phyloP scores from a whole-genome alignment of 2,329 filamentous ascomycete genomes.

The Diaporthe nobilis region DNA sequence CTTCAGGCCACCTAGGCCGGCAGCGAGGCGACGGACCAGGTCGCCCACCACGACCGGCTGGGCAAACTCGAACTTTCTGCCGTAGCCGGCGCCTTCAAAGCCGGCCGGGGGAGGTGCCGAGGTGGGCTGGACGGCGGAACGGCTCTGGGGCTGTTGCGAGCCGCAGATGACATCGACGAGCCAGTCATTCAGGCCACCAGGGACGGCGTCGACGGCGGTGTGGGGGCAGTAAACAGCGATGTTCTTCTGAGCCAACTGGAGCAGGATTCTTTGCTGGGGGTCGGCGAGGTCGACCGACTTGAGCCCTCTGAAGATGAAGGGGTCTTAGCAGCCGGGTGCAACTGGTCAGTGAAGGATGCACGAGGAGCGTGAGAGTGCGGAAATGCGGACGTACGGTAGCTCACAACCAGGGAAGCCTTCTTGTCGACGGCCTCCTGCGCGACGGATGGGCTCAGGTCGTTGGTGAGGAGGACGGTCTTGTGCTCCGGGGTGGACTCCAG shows the following conservation, averaged over 20 bases:
- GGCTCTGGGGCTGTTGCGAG: constrained; percentile 49
- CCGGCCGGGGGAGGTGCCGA: constrained; percentile 56
- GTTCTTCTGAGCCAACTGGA: constrained; percentile 85
- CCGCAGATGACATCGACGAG: constrained; percentile 87
- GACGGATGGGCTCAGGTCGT: constrained; percentile 91
- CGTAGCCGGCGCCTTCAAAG: constrained; percentile 67
- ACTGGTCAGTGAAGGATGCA: neutral
- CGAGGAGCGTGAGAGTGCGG: constrained; percentile 32
- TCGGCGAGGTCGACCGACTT: constrained; percentile 90
- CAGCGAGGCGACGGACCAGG: constrained; percentile 70
- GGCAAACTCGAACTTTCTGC: constrained; percentile 62
- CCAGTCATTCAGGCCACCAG: constrained; percentile 92
- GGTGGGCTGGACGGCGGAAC: constrained; percentile 63
- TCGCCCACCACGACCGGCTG: constrained; percentile 55
- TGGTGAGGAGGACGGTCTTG: constrained; percentile 72
- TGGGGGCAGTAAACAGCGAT: constrained; percentile 97
- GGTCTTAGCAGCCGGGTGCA: constrained; percentile 69
- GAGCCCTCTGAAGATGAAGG: constrained; percentile 94
- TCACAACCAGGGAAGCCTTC: constrained; percentile 83
- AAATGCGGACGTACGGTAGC: constrained; percentile 78
- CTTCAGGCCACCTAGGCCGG: constrained; percentile 75
- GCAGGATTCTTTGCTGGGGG: constrained; percentile 87
- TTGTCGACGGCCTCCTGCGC: constrained; percentile 89
- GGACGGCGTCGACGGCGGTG: constrained; percentile 91
- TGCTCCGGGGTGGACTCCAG: constrained; percentile 48